phyloP scores from a whole-genome alignment of 108 stramenopile species.

The Schizochytrium sp. region DNA sequence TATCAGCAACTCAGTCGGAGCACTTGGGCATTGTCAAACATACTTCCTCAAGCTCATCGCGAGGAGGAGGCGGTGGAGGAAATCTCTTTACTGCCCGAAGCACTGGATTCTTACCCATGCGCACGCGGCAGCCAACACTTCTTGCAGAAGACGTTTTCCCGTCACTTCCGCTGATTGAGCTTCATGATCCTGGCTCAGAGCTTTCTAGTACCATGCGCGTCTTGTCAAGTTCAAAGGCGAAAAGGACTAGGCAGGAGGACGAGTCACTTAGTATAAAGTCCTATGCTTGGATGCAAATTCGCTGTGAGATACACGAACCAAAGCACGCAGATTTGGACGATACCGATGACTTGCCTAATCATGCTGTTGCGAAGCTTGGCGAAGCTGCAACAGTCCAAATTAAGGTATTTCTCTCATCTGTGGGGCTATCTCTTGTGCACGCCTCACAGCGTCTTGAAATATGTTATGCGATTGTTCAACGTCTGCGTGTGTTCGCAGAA shows the following conservation, averaged over 20 bases:
- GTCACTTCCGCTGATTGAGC: background rate
- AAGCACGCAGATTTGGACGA: background rate
- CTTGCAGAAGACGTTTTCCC: background rate
- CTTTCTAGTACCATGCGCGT: background rate
- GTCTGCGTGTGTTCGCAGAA: background rate
- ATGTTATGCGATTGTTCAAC: constrained; percentile 29
- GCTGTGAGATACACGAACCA: background rate
- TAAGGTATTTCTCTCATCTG: background rate
- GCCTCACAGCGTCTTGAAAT: constrained; percentile 1
- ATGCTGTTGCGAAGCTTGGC: background rate
- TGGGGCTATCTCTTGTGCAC: constrained; percentile 25
- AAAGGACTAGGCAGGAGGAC: background rate
- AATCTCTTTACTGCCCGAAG: background rate
- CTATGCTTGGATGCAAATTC: constrained; percentile 15
- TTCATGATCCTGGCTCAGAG: background rate
- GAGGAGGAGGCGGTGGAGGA: no score
- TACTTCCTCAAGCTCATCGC: background rate
- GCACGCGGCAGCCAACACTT: background rate
- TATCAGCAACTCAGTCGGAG: background rate
- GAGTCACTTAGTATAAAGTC: background rate
- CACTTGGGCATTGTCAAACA: background rate
- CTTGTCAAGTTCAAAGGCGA: background rate
- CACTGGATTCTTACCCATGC: background rate
- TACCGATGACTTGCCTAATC: background rate
- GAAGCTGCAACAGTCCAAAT: constrained; percentile 8